Evolutionary conservation across 139 green algal species (phyloP).

Genomic region (Volvox africanus): DNA sequence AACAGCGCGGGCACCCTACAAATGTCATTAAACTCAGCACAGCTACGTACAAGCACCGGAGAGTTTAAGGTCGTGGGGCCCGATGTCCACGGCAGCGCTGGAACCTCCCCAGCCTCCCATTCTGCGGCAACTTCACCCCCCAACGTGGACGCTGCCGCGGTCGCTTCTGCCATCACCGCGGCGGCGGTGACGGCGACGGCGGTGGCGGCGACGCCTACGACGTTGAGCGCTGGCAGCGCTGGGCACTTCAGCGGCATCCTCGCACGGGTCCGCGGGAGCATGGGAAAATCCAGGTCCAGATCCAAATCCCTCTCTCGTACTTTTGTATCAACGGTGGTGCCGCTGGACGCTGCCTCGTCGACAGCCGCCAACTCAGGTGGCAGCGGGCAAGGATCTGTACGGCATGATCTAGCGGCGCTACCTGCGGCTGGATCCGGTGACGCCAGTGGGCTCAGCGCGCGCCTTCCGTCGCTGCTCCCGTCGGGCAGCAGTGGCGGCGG

Average conservation of each 20-base stretch:
- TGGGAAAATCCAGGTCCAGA: background rate
- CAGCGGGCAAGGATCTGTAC: background rate
- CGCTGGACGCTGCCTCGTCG: background rate
- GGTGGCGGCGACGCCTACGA: background rate
- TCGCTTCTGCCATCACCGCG: background rate
- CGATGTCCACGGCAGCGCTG: background rate
- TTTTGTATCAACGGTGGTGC: background rate
- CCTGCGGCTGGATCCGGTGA: background rate
- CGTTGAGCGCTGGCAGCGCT: background rate
- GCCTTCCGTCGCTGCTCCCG: background rate
- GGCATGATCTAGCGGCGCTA: background rate
- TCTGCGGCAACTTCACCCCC: background rate
- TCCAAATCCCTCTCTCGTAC: background rate
- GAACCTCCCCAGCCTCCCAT: background rate
- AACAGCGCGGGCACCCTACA: conserved; percentile 9
- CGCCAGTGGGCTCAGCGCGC: background rate
- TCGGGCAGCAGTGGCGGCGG: conserved; percentile 2
- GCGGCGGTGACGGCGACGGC: background rate
- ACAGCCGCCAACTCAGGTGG: background rate
- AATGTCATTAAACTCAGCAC: background rate
- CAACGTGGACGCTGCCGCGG: background rate
- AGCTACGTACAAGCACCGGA: background rate
- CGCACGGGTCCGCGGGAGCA: background rate
- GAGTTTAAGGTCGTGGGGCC: background rate
- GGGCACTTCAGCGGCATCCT: background rate